A percentile compares a stretch with the other conserved stretches of the same genome.
Conservation (phyloP, 129 eudicot genomes). For the Pulicaria dysenterica region DNA sequence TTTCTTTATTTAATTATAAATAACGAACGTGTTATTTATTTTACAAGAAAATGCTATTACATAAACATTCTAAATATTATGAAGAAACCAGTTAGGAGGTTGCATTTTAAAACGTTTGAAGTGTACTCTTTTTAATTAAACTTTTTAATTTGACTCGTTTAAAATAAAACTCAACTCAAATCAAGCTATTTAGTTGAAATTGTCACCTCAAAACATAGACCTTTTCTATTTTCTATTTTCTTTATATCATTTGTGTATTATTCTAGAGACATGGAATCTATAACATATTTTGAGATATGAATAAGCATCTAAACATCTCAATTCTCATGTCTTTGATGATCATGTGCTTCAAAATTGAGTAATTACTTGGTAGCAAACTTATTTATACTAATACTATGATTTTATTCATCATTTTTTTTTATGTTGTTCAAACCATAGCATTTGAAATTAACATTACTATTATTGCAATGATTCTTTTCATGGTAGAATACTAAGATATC, state of each 20-base stretch:
- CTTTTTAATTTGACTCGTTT: background rate
- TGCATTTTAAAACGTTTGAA: too few species aligned
- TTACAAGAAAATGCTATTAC: too few species aligned
- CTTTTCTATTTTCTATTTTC: background rate
- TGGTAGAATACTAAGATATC: background rate
- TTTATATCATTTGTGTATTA: background rate
- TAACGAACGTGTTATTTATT: too few species aligned
- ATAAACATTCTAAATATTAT: too few species aligned
- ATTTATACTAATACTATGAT: conserved; percentile 15
- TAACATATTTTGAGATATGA: too few species aligned
- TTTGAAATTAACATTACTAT: background rate
- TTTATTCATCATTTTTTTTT: conserved; percentile 7
- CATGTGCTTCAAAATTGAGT: conserved; percentile 7
- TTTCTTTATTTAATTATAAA: too few species aligned
- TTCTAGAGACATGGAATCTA: conserved; percentile 71
- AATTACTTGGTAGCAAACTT: conserved; percentile 18
- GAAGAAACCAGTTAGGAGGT: too few species aligned
- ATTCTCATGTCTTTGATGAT: background rate
- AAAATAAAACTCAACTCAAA: too few species aligned
- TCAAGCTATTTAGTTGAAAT: too few species aligned
- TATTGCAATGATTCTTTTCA: background rate
- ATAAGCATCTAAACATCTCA: conserved; percentile 25
- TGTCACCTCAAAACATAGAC: too few species aligned
- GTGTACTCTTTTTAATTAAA: too few species aligned
- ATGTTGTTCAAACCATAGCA: background rate